Percentiles rank a stretch among this genome's conserved stretches.
These are phyloP conservation scores for Trichoderma cornu-damae DNA, from an alignment of 2,329 filamentous ascomycete genomes.

Conservation along the genomic window DNA sequence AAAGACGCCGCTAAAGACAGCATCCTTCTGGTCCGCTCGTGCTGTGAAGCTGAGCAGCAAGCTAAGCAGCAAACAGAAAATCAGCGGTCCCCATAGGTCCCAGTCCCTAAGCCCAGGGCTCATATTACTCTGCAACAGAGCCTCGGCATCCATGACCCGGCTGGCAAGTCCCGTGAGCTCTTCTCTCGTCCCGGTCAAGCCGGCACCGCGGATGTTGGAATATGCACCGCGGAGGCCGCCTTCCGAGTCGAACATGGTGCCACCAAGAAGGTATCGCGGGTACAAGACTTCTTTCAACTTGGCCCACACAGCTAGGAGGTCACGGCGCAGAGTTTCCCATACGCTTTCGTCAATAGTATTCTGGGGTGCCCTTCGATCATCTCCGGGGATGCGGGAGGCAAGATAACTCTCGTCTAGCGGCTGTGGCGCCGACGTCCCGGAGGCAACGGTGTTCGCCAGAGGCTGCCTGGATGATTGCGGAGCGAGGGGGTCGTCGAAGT, in stretches of 20 bases:
- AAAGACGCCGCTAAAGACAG: conserved; percentile 94
- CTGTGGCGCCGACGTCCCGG: conserved; percentile 48
- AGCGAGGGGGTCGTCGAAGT: conserved; percentile 82
- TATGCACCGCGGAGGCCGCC: conserved; percentile 56
- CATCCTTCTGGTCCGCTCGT: conserved; percentile 70
- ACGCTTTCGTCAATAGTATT: conserved; percentile 97
- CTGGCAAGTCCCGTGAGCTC: conserved; percentile 58
- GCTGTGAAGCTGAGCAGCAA: conserved; percentile 82
- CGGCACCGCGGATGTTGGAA: conserved; percentile 54
- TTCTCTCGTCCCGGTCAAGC: conserved; percentile 55
- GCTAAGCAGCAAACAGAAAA: conserved; percentile 87
- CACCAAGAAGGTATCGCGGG: conserved; percentile 83
- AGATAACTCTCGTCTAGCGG: conserved; percentile 72
- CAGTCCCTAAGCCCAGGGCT: conserved; percentile 88
- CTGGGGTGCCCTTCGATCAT: conserved; percentile 81
- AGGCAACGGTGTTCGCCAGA: conserved; percentile 77
- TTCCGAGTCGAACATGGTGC: conserved; percentile 56
- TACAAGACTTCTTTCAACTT: conserved; percentile 98
- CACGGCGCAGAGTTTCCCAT: conserved; percentile 92
- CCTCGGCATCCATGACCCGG: conserved; percentile 59
- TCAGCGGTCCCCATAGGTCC: conserved; percentile 95
- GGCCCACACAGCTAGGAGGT: conserved; percentile 89
- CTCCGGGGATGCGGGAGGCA: conserved; percentile 83
- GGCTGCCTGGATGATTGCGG: conserved; percentile 67
- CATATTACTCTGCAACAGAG: conserved; percentile 65